A percentile compares a stretch with the other conserved stretches of the same genome.
Evolutionary conservation across 495 filamentous ascomycete species (phyloP).

Genomic region (Glutinoglossum americanum): DNA sequence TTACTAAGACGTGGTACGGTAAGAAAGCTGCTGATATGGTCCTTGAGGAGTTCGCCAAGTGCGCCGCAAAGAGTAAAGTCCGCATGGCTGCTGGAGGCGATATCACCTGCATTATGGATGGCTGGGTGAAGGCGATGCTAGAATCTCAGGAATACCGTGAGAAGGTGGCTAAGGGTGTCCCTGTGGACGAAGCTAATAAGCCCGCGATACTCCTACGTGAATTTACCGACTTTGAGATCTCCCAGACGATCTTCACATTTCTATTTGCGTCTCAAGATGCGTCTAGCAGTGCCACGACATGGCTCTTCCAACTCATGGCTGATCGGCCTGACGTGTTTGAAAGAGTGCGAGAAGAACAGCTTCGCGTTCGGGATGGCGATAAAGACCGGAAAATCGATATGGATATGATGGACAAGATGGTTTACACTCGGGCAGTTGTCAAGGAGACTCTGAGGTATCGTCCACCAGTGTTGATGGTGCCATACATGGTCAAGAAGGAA

Average conservation of each 20-base stretch:
- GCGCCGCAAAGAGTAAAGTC: constrained; percentile 78
- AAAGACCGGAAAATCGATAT: constrained; percentile 45
- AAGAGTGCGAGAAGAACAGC: constrained; percentile 81
- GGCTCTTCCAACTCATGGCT: constrained; percentile 88
- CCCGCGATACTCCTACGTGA: constrained; percentile 59
- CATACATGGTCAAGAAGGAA: constrained; percentile 82
- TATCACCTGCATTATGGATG: constrained; percentile 80
- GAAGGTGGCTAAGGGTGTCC: constrained; percentile 37
- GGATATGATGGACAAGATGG: constrained; percentile 70
- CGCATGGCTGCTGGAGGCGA: constrained; percentile 83
- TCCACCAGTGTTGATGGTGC: constrained; percentile 94
- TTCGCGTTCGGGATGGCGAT: constrained; percentile 57
- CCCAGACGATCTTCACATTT: constrained; percentile 92
- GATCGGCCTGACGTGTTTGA: constrained; percentile 82
- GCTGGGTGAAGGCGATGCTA: constrained; percentile 71
- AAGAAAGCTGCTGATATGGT: constrained; percentile 92
- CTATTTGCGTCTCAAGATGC: constrained; percentile 96
- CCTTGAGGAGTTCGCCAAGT: constrained; percentile 70
- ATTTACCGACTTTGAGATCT: constrained; percentile 82
- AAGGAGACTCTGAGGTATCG: constrained; percentile 89
- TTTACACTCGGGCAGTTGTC: constrained; percentile 80
- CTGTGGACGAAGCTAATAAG: constrained; percentile 51
- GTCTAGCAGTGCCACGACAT: constrained; percentile 77
- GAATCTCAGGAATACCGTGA: constrained; percentile 61
- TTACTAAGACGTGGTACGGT: constrained; percentile 90